Evolutionary conservation across 1,284 basidiomycete genomes (phyloP), one percentile per base, ranked within the genome.

Genomic region (Mrakiaceae sp.): DNA sequence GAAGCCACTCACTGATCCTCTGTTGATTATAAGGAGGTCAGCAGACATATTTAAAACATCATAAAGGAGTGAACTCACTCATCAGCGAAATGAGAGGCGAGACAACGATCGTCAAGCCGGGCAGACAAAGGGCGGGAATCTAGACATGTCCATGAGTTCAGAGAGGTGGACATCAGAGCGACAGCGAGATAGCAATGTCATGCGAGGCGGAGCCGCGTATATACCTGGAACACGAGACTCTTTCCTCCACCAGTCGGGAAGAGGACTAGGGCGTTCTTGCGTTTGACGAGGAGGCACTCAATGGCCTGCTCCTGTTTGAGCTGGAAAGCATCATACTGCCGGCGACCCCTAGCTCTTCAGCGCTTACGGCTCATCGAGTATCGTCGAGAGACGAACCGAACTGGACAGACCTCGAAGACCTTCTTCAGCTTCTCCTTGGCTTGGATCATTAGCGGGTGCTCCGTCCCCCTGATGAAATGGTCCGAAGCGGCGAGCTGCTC

Each of bases 191-290:
- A 6, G 16, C 49, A 9, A 42, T 16, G 16, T 12, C 3, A 8
- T 40, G n/a, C 3, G 47, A 10, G n/a, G 47, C 48, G 11, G 16
- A 58, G 43, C 56, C 12, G 54, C 5, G 16, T 44, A 44, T 58
- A 14, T 43, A 48, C 49, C 12, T 51, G 56, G n/a, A 50, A 63
- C 9, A 53, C 56, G 10, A 63, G 39, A 49, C 44, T 48, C 46
- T 63, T 63, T 14, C 62, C 62, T 40, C 62, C 62, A 5, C 62
- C 62, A 3, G 62, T 63, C 4, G 62, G 62, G 49, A 63, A 58
- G 4, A 63, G 50, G 10, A 63, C 55, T 2, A 63, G 50, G 8
- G 62, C 55, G 14, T 27, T 49, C 40, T 63, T 50, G 5, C 50
- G 27, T 8, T 57, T 48, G 47, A 63, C 62, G 2, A 63, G 48